These are phyloP conservation scores for Scorias spongiosa DNA, from an alignment of 2,329 filamentous ascomycete species.

Conservation along the genomic window DNA sequence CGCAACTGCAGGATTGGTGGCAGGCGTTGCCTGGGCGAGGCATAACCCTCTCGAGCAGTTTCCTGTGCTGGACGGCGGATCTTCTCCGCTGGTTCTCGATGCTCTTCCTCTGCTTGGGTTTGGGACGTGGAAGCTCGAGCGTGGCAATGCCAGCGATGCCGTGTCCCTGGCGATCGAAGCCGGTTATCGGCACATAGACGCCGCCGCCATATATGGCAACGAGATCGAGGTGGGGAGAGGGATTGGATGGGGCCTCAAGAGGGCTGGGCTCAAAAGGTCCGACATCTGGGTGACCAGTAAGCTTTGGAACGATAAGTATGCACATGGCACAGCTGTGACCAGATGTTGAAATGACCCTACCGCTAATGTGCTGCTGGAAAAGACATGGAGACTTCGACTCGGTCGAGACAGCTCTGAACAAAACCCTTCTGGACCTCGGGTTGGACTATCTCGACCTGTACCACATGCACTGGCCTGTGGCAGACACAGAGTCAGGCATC, in stretches of 20 bases:
- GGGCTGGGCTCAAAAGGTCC: constrained; percentile 17
- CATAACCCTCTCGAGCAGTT: too few species aligned
- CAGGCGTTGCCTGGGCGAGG: too few species aligned
- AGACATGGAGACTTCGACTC: constrained; percentile 14
- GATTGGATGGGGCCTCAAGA: constrained; percentile 22
- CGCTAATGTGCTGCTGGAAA: constrained; percentile 1
- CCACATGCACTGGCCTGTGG: constrained; percentile 31
- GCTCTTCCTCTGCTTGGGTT: constrained; percentile 22
- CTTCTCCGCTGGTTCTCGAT: constrained; percentile 12
- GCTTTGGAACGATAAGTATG: constrained; percentile 23
- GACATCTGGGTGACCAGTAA: constrained; percentile 26
- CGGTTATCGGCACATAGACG: constrained; percentile 41
- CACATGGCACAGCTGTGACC: neutral
- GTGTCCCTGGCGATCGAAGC: constrained; percentile 26
- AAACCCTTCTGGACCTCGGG: constrained; percentile 24
- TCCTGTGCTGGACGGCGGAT: too few species aligned
- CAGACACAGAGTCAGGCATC: constrained; percentile 6
- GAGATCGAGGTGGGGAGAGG: constrained; percentile 29
- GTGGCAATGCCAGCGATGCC: constrained; percentile 20
- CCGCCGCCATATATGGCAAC: constrained; percentile 29
- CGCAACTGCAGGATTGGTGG: too few species aligned
- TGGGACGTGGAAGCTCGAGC: constrained; percentile 24
- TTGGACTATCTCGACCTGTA: constrained; percentile 30
- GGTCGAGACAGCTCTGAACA: constrained; percentile 19
- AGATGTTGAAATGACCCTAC: neutral